Evolutionary conservation across 768 basidiomycete species (phyloP).

Genomic region (Psilocybe sp.): DNA sequence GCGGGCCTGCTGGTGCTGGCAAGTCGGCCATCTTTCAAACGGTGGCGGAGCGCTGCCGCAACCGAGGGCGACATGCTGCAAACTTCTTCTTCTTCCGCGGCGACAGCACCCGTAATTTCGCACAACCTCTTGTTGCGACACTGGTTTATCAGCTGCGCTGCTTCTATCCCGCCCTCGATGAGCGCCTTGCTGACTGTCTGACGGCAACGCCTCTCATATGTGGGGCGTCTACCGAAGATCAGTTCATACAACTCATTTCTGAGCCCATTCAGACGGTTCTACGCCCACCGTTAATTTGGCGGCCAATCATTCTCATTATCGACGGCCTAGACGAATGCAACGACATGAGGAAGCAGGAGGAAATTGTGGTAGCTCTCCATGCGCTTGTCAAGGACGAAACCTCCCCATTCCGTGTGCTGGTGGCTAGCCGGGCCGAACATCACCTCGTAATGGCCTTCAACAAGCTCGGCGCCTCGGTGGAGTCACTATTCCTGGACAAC

Average conservation of each 20-base stretch:
- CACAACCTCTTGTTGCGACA: not conserved
- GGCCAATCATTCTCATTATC: slow-evolving; percentile 10
- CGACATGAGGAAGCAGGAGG: slow-evolving; percentile 1
- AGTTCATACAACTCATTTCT: not conserved
- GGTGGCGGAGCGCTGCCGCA: not conserved
- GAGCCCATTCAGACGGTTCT: not conserved
- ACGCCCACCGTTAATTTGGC: not conserved
- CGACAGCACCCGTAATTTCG: not conserved
- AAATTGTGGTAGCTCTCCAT: not conserved
- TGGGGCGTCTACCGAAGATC: not conserved
- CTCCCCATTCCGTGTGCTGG: slow-evolving; percentile 10
- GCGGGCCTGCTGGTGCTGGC: slow-evolving; percentile 4
- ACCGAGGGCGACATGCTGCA: not conserved
- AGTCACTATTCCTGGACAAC: not conserved
- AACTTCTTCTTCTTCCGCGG: not conserved
- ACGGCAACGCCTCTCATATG: not conserved
- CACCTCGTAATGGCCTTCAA: slow-evolving; percentile 7
- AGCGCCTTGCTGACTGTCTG: not conserved
- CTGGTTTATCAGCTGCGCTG: not conserved
- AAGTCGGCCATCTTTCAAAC: slow-evolving; percentile 8
- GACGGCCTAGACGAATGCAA: slow-evolving; percentile 20
- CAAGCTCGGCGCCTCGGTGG: not conserved
- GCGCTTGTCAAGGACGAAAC: not conserved
- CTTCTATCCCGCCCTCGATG: not conserved
- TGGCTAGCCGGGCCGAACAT: slow-evolving; percentile 17